Conservation (phyloP, 2,329 filamentous ascomycete genomes). For the Ceratocystiopsis brevicomis region DNA sequence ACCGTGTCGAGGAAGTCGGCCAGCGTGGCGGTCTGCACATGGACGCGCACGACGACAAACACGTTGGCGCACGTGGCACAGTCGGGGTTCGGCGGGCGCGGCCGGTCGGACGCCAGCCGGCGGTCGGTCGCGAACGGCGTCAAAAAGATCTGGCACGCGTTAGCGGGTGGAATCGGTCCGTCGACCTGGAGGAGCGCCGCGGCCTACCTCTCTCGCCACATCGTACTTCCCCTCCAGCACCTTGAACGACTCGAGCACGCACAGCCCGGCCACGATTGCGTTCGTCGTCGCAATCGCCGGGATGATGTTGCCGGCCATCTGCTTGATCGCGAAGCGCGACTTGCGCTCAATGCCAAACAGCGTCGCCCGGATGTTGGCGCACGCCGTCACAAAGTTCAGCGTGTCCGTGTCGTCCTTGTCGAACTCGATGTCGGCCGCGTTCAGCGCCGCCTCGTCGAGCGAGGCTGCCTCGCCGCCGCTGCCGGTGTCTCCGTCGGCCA, state of each 20-base stretch:
- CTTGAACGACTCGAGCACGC: constrained; percentile 84
- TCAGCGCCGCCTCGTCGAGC: no score
- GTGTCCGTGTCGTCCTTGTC: constrained; percentile 96
- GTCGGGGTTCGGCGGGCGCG: constrained; percentile 50
- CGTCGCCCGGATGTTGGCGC: constrained; percentile 71
- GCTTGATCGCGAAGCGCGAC: constrained; percentile 91
- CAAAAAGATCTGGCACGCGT: constrained; percentile 46
- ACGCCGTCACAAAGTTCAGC: constrained; percentile 80
- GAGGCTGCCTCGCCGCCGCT: no score
- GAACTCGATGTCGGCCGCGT: constrained; percentile 54
- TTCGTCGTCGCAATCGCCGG: constrained; percentile 97
- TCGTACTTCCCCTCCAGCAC: constrained; percentile 55
- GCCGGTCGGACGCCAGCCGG: constrained; percentile 37
- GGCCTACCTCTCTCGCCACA: constrained; percentile 53
- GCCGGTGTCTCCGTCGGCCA: constrained; percentile 10
- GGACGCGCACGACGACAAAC: constrained; percentile 46
- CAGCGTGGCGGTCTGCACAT: constrained; percentile 54
- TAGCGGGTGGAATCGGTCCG: no score
- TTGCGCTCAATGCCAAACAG: constrained; percentile 80
- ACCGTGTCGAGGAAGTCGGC: constrained; percentile 61
- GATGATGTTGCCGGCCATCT: constrained; percentile 99
- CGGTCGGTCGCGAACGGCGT: constrained; percentile 44
- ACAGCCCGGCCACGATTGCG: constrained; percentile 83
- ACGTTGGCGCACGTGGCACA: constrained; percentile 71
- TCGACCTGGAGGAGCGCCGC: no score